Conservation (phyloP, 2,329 filamentous ascomycete genomes). For the Trichophyton rubrum region DNA sequence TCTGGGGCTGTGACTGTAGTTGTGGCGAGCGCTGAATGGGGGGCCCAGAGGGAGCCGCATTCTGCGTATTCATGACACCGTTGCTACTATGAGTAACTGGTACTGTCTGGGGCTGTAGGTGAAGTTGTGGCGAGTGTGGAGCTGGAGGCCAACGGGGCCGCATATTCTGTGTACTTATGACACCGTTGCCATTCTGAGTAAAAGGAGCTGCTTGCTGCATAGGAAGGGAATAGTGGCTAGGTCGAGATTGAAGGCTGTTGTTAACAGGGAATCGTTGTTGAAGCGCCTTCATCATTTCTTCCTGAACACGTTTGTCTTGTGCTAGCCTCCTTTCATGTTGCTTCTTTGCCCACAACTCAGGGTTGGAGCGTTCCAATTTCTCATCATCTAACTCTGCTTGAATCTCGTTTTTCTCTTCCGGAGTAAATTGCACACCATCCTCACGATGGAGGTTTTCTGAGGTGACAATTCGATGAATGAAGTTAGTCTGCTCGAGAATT, state of each 20-base stretch:
- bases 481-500: conserved; percentile 21
- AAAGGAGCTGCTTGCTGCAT: not conserved
- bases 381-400: conserved; percentile 34
- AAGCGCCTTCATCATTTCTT: not conserved
- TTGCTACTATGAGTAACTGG: not conserved
- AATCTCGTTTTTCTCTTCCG: conserved; percentile 48
- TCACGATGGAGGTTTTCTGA: conserved; percentile 64
- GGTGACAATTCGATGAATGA: conserved; percentile 42
- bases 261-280: not conserved
- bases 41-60: not conserved
- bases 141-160: not conserved
- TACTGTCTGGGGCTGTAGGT: no score
- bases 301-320: not conserved
- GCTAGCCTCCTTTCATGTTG: conserved; percentile 11
- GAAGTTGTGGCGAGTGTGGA: no score
- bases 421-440: conserved; percentile 45
- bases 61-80: not conserved
- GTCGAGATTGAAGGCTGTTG: not conserved
- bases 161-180: not conserved
- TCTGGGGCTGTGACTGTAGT: no score
- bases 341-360: conserved; percentile 21
- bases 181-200: not conserved
- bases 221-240: not conserved
- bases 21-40: no score
- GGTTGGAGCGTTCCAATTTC: conserved; percentile 28